Evolutionary conservation across 2,329 filamentous ascomycete species (phyloP).

Genomic region (Arthrobotrys megalospora): DNA sequence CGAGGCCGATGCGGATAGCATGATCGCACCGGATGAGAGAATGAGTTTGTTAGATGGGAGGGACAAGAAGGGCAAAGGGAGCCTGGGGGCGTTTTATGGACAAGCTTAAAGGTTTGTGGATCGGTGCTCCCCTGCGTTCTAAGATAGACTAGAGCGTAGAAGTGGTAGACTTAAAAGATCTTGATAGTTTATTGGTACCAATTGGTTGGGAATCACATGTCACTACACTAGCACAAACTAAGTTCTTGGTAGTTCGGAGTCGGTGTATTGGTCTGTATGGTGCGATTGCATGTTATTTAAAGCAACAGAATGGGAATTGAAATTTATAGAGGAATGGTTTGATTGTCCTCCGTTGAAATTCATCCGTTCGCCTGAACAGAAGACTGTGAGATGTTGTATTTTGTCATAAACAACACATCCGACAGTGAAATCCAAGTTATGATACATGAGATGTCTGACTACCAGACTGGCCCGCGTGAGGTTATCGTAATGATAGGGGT

Average conservation of each 20-base stretch:
- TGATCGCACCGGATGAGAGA: slow-evolving; percentile 53
- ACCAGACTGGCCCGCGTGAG: too few relatives aligned
- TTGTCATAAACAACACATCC: background rate
- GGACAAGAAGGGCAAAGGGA: slow-evolving; percentile 33
- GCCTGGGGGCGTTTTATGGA: slow-evolving; percentile 1
- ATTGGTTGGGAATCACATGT: background rate
- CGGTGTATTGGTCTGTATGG: background rate
- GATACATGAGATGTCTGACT: too few relatives aligned
- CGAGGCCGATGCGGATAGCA: slow-evolving; percentile 41
- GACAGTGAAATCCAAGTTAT: too few relatives aligned
- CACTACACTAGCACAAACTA: too few relatives aligned
- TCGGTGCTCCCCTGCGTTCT: background rate
- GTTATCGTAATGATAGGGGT: too few relatives aligned
- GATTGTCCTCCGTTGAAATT: too few relatives aligned
- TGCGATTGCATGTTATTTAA: background rate
- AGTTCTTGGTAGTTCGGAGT: background rate
- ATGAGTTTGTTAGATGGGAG: slow-evolving; percentile 35
- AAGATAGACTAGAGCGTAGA: slow-evolving; percentile 1
- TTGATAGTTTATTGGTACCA: background rate
- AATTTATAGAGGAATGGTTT: too few relatives aligned
- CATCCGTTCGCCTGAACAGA: too few relatives aligned
- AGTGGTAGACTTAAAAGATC: background rate
- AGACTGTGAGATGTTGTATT: background rate
- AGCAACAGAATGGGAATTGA: background rate
- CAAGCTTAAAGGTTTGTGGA: background rate